Base-by-base conservation (phyloP, 768 basidiomycete genomes). In the Kwoniella shandongensis region DNA sequence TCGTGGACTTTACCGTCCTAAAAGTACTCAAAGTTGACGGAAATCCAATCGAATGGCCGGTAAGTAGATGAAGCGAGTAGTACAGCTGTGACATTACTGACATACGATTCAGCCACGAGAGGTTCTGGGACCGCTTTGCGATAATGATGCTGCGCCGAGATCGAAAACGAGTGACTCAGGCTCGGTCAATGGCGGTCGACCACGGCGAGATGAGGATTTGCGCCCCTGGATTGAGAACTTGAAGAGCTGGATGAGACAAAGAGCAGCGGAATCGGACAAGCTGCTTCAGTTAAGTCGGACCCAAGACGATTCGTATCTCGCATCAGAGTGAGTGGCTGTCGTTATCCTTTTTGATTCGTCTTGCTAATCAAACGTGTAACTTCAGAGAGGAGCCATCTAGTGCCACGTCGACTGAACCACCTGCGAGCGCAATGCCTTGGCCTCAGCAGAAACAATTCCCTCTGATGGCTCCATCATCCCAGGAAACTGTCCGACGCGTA, bases 31-130 rank as follows among this genome's bases (percentile, higher is more conserved):
- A 89, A 76, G 79, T 89, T 8, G 92, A 94, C 62, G 85, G 87
- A 61, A 98, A 99, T 71, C 93, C 93, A 2, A 82, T 96, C 36
- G 88, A 91, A 76, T 98, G 92, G 91, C 94, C 94, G 0, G 75
- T 76, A 39, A 64, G 74, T 72, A 13, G 23, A 2, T 18, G 7
- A 5, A 13, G n/a, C 4, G 8, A n/a, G 12, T 3, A 8, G 17
- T 59, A 2, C 36, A 15, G 8, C 23, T n/a, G 25, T 36, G 42
- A 39, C 2, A 22, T 52, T 6, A 27, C 38, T 44, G 25, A 30
- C 27, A 6, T 10, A 17, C 29, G 8, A 23, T 22, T 11, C 44
- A 75, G 73, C 73, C 73, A 0, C 59, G 51, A 22, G 73, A 75
- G 42, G 67, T 75, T 1, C 62, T 75, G 18, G 73, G 72, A n/a